These are phyloP conservation scores for Aspergillus baeticus DNA, from an alignment of 495 filamentous ascomycete genomes.

Conservation along the genomic window DNA sequence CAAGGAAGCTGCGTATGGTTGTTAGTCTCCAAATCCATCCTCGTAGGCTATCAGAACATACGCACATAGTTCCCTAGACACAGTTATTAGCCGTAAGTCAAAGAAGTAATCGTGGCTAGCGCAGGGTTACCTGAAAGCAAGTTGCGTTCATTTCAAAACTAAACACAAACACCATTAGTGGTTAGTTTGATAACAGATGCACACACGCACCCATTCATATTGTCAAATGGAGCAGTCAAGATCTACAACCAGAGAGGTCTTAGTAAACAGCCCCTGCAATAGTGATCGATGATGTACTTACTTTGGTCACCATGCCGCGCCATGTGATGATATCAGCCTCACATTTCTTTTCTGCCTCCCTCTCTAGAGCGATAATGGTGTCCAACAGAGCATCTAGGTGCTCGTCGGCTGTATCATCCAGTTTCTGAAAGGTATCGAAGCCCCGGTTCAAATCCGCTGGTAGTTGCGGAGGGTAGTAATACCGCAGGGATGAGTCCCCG, in stretches of 20 bases:
- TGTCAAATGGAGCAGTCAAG: conserved; percentile 77
- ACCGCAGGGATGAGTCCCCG: conserved; percentile 74
- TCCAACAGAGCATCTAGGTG: conserved; percentile 83
- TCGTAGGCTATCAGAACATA: conserved; percentile 7
- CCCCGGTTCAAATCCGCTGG: conserved; percentile 72
- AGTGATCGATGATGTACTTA: conserved; percentile 49
- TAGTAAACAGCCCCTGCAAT: neutral
- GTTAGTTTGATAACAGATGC: neutral
- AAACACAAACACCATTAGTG: conserved; percentile 12
- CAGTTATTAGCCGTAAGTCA: conserved; percentile 12
- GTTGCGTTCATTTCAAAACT: conserved; percentile 98
- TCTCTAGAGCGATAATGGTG: conserved; percentile 71
- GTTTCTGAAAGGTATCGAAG: conserved; percentile 78
- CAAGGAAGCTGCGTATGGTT: conserved; percentile 63
- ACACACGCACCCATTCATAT: conserved; percentile 67
- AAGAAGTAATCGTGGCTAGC: neutral
- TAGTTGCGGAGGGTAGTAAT: conserved; percentile 80
- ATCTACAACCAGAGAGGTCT: conserved; percentile 54
- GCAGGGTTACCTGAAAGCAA: conserved; percentile 68
- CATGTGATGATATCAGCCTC: conserved; percentile 86
- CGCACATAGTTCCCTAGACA: conserved; percentile 75
- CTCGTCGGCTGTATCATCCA: conserved; percentile 79
- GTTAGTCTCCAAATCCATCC: conserved; percentile 8
- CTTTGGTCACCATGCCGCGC: conserved; percentile 99
- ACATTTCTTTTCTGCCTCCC: conserved; percentile 60